Evolutionary conservation across 805 yeast species (phyloP).

Genomic region (Myxozyma neglecta): DNA sequence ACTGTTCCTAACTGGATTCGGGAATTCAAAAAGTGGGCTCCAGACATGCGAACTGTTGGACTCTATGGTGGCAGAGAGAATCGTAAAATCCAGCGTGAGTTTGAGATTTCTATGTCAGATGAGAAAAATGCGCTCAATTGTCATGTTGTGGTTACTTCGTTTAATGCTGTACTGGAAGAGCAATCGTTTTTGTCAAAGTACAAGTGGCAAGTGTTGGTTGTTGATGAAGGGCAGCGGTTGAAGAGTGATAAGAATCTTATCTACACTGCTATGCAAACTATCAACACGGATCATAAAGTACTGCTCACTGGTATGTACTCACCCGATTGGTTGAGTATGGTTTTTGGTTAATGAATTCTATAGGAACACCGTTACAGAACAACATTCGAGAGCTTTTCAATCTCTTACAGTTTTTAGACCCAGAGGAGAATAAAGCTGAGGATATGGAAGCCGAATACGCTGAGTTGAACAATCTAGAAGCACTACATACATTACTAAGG

Average conservation of each 20-base stretch:
- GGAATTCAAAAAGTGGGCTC: slow-evolving; percentile 97
- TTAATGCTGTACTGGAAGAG: slow-evolving; percentile 75
- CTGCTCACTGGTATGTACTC: slow-evolving; percentile 66
- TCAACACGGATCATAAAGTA: slow-evolving; percentile 67
- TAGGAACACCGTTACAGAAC: slow-evolving; percentile 93
- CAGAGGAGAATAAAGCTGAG: slow-evolving; percentile 79
- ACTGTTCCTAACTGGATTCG: slow-evolving; percentile 94
- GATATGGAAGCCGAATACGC: slow-evolving; percentile 84
- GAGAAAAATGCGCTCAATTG: slow-evolving; percentile 30
- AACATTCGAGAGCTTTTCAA: slow-evolving; percentile 89
- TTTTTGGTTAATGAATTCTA: not conserved
- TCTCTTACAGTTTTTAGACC: slow-evolving; percentile 73
- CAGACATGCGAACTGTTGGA: slow-evolving; percentile 84
- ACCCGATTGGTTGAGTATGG: no score
- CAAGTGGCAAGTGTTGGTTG: slow-evolving; percentile 77
- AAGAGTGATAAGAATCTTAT: slow-evolving; percentile 51
- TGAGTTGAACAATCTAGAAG: slow-evolving; percentile 81
- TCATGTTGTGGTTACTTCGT: slow-evolving; percentile 78
- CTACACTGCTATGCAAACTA: slow-evolving; percentile 44
- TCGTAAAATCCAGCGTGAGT: slow-evolving; percentile 48
- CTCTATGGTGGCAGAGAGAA: slow-evolving; percentile 67
- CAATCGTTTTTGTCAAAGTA: slow-evolving; percentile 51
- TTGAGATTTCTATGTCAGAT: slow-evolving; percentile 22
- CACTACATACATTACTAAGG: slow-evolving; percentile 67
- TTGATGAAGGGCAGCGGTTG: slow-evolving; percentile 92